Evolutionary conservation across 2,329 filamentous ascomycete genomes (phyloP), one percentile per base, ranked within the genome.

Genomic region (Aspergillus tamarii): DNA sequence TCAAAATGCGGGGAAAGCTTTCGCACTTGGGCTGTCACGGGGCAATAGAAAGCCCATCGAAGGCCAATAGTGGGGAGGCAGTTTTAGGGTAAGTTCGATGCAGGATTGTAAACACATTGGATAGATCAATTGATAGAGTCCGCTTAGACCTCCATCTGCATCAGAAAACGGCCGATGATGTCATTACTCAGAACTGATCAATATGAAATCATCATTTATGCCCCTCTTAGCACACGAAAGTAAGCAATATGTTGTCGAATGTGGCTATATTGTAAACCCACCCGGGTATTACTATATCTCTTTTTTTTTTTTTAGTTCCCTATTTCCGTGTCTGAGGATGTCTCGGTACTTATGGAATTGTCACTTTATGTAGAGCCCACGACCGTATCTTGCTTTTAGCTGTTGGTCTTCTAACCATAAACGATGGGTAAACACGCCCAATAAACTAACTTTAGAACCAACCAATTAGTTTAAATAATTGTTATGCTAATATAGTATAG

Each of bases 1-100:
- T 30, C 46, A n/a, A 50, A 57, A 57, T 57, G 55, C 55, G 55
- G 55, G 55, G 55, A 57, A 57, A 45, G 55, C 55, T 45, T 32
- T 39, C 28, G 36, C n/a, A 45, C 19, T 43, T 21, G 19, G 48
- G 48, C 28, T 32, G 48, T 52, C 48, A 52, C 48, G 48, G 46
- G 46, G 23, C n/a, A 19, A 26, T 14, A 26, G 14, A 30, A 14
- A 28, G 45, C 21, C 48, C 48, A 12, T n/a, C 16, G 19, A 41
- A 41, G 19, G 14, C 16, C 48, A 34, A 34, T 19, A 9, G 10
- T 4, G 2, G 26, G 16, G 19, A 26, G 26, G 26, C n/a, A 11
- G 8, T 26, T 48, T 48, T 19, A 48, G 21, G 23, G 28, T 16
- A 12, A 26, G n/a, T n/a, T 9, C 16, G 16, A 41, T 9, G 5